Percentiles rank a stretch among this genome's conserved stretches.
Evolutionary conservation across 768 basidiomycete species (phyloP).

Genomic region (Tulasnella calospora): DNA sequence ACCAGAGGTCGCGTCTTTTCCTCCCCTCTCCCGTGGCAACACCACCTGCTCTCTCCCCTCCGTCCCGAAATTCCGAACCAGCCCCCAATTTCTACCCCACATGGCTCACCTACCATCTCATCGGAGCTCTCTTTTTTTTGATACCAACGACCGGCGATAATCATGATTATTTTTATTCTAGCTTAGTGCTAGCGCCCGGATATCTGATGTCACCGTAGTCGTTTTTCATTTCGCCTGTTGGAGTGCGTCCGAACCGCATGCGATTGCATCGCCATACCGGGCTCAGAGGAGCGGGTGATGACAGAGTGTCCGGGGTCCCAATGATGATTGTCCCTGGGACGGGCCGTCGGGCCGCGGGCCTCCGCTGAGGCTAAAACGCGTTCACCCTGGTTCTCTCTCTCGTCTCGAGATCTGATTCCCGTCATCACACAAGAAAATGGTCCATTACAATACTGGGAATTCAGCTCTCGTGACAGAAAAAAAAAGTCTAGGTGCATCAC

Average conservation of each 20-base stretch:
- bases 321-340: neutral
- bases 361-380: conserved; percentile 9
- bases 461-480: neutral
- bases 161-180: neutral
- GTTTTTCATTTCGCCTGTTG: neutral
- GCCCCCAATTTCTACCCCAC: conserved; percentile 6
- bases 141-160: neutral
- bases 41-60: conserved; percentile 6
- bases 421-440: neutral
- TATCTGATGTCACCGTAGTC: neutral
- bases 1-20: neutral
- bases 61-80: conserved; percentile 7
- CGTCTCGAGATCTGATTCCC: conserved; percentile 7
- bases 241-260: neutral
- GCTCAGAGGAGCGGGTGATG: no score
- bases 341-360: neutral
- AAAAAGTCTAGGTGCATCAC: neutral
- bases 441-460: neutral
- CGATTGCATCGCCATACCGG: neutral
- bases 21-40: neutral
- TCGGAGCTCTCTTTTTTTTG: neutral
- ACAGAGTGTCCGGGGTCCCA: conserved; percentile 1
- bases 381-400: neutral
- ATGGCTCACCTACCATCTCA: neutral
- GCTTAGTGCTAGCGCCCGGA: neutral